Percentiles rank a stretch among this genome's conserved stretches.
phyloP scores from a whole-genome alignment of 176 grass and related monocot genomes.

The Oryza officinalis region DNA sequence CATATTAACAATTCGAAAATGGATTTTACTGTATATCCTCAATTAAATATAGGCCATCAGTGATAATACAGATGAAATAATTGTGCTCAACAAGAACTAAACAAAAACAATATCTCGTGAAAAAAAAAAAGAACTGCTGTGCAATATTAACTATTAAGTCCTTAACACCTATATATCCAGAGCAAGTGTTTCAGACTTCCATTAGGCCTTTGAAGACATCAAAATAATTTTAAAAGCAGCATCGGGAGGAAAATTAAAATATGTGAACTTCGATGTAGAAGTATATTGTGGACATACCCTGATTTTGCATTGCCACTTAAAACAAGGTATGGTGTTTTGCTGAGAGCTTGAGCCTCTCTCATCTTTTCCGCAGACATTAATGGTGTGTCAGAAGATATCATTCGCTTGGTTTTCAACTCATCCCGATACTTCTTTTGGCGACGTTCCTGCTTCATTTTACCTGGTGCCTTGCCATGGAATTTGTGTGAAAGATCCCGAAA shows the following conservation, averaged over 20 bases:
- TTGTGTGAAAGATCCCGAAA: constrained; percentile 82
- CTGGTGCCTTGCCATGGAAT: constrained; percentile 97
- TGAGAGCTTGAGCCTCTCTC: constrained; percentile 2
- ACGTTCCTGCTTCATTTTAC: constrained; percentile 95
- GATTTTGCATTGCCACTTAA: constrained; percentile 90
- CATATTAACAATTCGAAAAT: background rate
- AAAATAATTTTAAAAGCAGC: background rate
- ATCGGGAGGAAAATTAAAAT: constrained; percentile 15
- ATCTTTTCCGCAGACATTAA: background rate
- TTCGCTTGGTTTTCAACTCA: constrained; percentile 47
- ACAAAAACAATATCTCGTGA: background rate
- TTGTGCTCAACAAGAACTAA: background rate
- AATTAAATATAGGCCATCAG: background rate
- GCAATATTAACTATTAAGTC: background rate
- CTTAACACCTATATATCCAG: background rate
- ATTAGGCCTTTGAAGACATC: background rate
- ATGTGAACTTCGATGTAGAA: constrained; percentile 10
- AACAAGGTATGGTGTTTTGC: constrained; percentile 60
- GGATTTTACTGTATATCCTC: background rate
- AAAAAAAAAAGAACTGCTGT: background rate
- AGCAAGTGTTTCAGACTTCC: background rate
- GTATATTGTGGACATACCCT: constrained; percentile 52
- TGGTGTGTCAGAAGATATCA: constrained; percentile 35
- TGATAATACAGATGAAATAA: background rate
- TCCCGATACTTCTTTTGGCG: constrained; percentile 80